Base-by-base conservation (phyloP, 352 stramenopile species). In the Pseudoperonospora humuli region DNA sequence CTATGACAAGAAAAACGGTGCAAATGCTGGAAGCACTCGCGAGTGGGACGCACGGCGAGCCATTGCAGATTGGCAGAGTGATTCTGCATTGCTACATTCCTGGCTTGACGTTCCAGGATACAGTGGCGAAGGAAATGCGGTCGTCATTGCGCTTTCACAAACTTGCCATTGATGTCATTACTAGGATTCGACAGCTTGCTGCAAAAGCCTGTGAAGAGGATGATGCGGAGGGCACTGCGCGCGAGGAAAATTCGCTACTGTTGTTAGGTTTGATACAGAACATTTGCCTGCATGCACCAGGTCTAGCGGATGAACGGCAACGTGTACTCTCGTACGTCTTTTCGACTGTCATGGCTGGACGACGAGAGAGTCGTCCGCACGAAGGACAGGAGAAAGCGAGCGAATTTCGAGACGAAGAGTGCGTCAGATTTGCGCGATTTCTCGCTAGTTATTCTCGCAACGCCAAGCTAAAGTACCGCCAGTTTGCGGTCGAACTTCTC, bases 401-500 rank as follows among this genome's bases (percentile, higher is more conserved):
- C 7, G 53, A 53, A 4, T 64, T 88, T 7, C 53, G 62, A 13
- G 72, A 74, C 14, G 56, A 75, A 44, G 75, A 91, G 20, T 76
- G 66, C 6, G 64, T 80, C 9, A 57, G 70, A 5, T 67, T 93
- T 1, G 47, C 65, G 7, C 65, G 70, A 3, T 93, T 93, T 27
- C 55, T 93, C 5, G 38, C 61, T 1, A 92, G 78, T 49, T 93
- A 86, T 52, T 84, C 76, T 4, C 65, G 75, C 33, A 85, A 76
- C 26, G 42, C 57, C 1, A 91, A 85, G 29, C 64, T 82, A 0
- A 87, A 88, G 46, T 86, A 75, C 50, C 59, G 82, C 7, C 79
- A 91, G 28, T 93, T 93, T 45, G 77, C 70, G 3, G 75, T 93
- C 7, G 82, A 93, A 33, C 43, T 91, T 0, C 52, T 86, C 8